Percentiles rank a stretch among this genome's conserved stretches.
phyloP scores from a whole-genome alignment of 1,139 yeast species.

The Tardiomyces digboiensis region DNA sequence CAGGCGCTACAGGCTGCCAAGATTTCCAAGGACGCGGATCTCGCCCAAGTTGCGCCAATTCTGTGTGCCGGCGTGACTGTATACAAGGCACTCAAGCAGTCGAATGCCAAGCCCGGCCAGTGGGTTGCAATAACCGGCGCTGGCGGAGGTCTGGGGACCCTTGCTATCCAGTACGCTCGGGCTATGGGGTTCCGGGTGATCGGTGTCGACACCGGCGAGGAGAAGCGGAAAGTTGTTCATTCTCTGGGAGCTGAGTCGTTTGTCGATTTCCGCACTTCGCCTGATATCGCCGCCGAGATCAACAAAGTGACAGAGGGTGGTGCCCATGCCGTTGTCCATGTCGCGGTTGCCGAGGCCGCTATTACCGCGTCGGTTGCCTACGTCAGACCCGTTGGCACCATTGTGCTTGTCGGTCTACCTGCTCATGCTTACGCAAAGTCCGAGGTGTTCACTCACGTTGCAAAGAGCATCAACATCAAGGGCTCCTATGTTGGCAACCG shows the following conservation, averaged over 20 bases:
- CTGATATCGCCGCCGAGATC: slow-evolving; percentile 30
- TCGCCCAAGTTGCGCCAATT: slow-evolving; percentile 69
- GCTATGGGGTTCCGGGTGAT: slow-evolving; percentile 76
- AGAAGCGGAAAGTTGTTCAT: slow-evolving; percentile 46
- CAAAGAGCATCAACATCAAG: slow-evolving; percentile 52
- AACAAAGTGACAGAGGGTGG: slow-evolving; percentile 56
- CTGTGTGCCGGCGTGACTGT: slow-evolving; percentile 79
- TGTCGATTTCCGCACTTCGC: slow-evolving; percentile 44
- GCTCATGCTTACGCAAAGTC: slow-evolving; percentile 56
- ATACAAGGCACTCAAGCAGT: slow-evolving; percentile 71
- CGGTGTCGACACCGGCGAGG: slow-evolving; percentile 69
- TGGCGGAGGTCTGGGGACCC: slow-evolving; percentile 77
- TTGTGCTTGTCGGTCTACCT: slow-evolving; percentile 75
- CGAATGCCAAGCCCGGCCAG: slow-evolving; percentile 57
- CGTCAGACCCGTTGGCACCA: slow-evolving; percentile 68
- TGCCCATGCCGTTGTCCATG: slow-evolving; percentile 73
- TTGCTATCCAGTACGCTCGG: slow-evolving; percentile 72
- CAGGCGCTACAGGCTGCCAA: slow-evolving; percentile 82
- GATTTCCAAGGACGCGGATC: slow-evolving; percentile 59
- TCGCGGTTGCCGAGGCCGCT: slow-evolving; percentile 69
- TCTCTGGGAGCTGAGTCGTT: slow-evolving; percentile 61
- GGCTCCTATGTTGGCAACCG: slow-evolving; percentile 81
- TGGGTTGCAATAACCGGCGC: slow-evolving; percentile 82
- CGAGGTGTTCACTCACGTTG: slow-evolving; percentile 51
- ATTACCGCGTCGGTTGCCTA: slow-evolving; percentile 58